Evolutionary conservation across 306 rosid genomes (phyloP), one percentile per base, ranked within the genome.

Genomic region (Inga leiocalycina): DNA sequence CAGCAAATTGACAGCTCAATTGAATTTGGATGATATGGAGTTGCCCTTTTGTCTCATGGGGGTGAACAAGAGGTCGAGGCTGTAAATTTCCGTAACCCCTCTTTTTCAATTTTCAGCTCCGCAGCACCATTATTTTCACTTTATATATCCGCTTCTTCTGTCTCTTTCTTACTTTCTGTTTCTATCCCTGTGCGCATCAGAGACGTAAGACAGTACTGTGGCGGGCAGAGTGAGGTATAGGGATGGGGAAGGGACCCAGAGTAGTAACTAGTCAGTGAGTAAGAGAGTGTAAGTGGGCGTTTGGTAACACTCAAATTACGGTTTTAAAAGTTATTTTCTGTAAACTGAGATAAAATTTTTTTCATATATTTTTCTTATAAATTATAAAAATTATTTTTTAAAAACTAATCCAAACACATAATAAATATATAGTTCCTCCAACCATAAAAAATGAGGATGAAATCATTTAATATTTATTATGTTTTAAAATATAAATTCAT

Each of bases 41-140:
- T 87, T 52, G 81, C 87, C 76, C 83, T 84, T 92, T 87, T 88
- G 97, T 89, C 94, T 85, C 89, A 84, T 76, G 81, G 80, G 81
- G 81, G 13, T 59, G 66, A 10, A 59, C 30, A 1, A 7, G 59
- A 46, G 12, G 13, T 46, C 15, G 64, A n/a, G 64, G 61, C 24
- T 54, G 24, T 54, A 17, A 54, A 54, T 27, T 70, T 20, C 2
- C 16, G n/a, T 39, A 37, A 39, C 74, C 49, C 6, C 45, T 3
- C 22, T 44, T 71, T 20, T 44, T 43, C 10, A 19, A 20, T 19
- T 20, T 20, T 56, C 62, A 43, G 44, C 35, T 71, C 20, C 54
- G 20, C 1, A 71, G 2, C 75, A n/a, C 20, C 52, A 71, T 17
- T 71, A 57, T 57, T 59, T 72, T 8, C 39, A 6, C 57, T 72